Conservation (phyloP, 2,329 filamentous ascomycete species). For the Epichloe scottii region DNA sequence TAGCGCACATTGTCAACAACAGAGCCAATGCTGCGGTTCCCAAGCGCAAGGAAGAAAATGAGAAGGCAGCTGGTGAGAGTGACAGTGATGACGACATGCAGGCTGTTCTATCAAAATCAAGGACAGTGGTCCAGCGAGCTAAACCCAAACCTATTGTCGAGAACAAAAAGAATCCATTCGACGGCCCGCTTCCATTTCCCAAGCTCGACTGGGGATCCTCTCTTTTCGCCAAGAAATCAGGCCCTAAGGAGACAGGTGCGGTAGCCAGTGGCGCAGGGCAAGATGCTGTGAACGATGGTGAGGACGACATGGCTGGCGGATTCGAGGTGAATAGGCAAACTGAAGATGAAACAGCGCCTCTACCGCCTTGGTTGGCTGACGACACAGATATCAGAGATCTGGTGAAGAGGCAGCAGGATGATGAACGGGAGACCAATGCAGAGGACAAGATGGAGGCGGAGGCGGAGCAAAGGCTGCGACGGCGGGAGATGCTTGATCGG, state of each 20-base stretch:
- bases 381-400: slow-evolving; percentile 54
- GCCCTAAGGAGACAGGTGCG: slow-evolving; percentile 12
- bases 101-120: slow-evolving; percentile 60
- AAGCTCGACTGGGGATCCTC: slow-evolving; percentile 61
- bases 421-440: slow-evolving; percentile 49
- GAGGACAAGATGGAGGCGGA: slow-evolving; percentile 45
- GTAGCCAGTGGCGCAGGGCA: slow-evolving; percentile 10
- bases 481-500: slow-evolving; percentile 30
- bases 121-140: slow-evolving; percentile 38
- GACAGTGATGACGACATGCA: slow-evolving; percentile 74
- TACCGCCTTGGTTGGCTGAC: slow-evolving; percentile 65
- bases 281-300: slow-evolving; percentile 15
- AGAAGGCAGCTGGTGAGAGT: slow-evolving; percentile 30
- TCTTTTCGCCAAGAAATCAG: slow-evolving; percentile 35
- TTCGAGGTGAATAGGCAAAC: slow-evolving; percentile 42
- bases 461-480: slow-evolving; percentile 39
- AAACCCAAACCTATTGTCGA: slow-evolving; percentile 27
- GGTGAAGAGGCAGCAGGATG: slow-evolving; percentile 44
- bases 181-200: slow-evolving; percentile 82
- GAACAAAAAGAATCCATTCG: slow-evolving; percentile 51
- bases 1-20: slow-evolving; percentile 64
- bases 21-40: slow-evolving; percentile 50
- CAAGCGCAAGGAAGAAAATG: slow-evolving; percentile 20
- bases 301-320: slow-evolving; percentile 48
- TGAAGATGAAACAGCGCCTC: slow-evolving; percentile 37